phyloP scores from a whole-genome alignment of 805 yeast species.

The Yarrowia keelungensis region DNA sequence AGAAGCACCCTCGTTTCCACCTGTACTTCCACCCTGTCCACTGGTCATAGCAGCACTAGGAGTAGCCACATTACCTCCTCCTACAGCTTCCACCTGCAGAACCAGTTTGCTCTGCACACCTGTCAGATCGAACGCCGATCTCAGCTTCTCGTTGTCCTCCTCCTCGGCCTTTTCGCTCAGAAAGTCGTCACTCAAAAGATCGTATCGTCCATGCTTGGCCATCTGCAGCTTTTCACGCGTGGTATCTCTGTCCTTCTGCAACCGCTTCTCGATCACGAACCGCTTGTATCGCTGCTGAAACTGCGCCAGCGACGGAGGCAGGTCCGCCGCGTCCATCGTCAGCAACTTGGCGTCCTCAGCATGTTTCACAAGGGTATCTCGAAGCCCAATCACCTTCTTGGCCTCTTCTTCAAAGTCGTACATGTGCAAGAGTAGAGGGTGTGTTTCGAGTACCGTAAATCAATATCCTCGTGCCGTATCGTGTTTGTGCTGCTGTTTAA shows the following conservation, averaged over 20 bases:
- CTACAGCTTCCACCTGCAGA: conserved; percentile 4
- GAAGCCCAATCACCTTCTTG: conserved; percentile 40
- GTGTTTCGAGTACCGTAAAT: background rate
- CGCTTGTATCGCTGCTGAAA: conserved; percentile 39
- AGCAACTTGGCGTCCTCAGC: conserved; percentile 40
- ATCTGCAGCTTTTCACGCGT: conserved; percentile 6
- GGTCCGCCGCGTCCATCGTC: conserved; percentile 27
- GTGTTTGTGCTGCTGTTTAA: background rate
- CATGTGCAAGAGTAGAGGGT: background rate
- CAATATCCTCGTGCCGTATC: background rate
- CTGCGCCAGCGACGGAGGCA: conserved; percentile 33
- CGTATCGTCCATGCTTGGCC: conserved; percentile 25
- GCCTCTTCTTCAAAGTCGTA: conserved; percentile 41
- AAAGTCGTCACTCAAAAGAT: conserved; percentile 9
- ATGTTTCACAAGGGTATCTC: conserved; percentile 40
- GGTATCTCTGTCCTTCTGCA: conserved; percentile 34
- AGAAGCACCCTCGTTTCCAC: background rate
- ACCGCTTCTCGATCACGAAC: conserved; percentile 37
- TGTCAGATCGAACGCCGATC: conserved; percentile 13
- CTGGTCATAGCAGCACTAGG: background rate
- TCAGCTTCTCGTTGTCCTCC: conserved; percentile 16
- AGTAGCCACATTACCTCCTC: conserved; percentile 5
- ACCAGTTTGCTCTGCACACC: conserved; percentile 18
- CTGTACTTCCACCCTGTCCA: background rate
- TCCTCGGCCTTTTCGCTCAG: conserved; percentile 2